phyloP scores from a whole-genome alignment of 2,329 filamentous ascomycete species.

The Fusarium setosum region DNA sequence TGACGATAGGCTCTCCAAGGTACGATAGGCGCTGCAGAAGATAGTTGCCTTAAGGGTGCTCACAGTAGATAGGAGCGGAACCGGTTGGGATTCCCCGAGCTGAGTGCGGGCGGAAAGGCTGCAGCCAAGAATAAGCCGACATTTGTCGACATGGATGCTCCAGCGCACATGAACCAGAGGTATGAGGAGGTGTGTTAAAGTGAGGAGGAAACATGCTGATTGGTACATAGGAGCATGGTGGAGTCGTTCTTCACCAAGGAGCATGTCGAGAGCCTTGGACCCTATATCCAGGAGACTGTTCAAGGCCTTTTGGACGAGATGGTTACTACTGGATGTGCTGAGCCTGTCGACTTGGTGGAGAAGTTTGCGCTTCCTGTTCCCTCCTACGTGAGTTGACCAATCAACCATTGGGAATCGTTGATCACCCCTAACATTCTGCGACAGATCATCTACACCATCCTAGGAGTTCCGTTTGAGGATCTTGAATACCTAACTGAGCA shows the following conservation, averaged over 20 bases:
- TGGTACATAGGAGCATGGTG: constrained; percentile 53
- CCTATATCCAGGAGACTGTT: constrained; percentile 58
- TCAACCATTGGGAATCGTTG: background rate
- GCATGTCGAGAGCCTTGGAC: constrained; percentile 53
- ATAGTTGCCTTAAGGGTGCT: too few relatives aligned
- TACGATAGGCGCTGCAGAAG: too few relatives aligned
- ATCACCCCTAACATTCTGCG: constrained; percentile 39
- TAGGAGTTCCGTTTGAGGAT: constrained; percentile 59
- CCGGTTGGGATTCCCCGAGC: constrained; percentile 58
- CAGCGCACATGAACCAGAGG: constrained; percentile 58
- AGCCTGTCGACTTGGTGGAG: constrained; percentile 57
- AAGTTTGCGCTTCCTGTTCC: constrained; percentile 59
- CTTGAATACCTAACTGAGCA: constrained; percentile 56
- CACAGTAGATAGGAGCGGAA: constrained; percentile 46
- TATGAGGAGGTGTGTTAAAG: constrained; percentile 19
- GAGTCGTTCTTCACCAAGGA: constrained; percentile 54
- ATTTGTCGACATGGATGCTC: constrained; percentile 62
- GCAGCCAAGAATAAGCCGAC: constrained; percentile 60
- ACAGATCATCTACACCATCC: constrained; percentile 60
- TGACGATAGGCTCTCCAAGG: constrained; percentile 58
- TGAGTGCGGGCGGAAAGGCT: constrained; percentile 57
- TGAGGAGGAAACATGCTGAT: background rate
- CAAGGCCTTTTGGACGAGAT: constrained; percentile 54
- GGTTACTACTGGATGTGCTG: constrained; percentile 47
- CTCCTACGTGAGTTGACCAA: constrained; percentile 51